Evolutionary conservation across 192 early-diverging fungal genomes (phyloP), one percentile per base, ranked within the genome.

Genomic region (Coemansia sp.): DNA sequence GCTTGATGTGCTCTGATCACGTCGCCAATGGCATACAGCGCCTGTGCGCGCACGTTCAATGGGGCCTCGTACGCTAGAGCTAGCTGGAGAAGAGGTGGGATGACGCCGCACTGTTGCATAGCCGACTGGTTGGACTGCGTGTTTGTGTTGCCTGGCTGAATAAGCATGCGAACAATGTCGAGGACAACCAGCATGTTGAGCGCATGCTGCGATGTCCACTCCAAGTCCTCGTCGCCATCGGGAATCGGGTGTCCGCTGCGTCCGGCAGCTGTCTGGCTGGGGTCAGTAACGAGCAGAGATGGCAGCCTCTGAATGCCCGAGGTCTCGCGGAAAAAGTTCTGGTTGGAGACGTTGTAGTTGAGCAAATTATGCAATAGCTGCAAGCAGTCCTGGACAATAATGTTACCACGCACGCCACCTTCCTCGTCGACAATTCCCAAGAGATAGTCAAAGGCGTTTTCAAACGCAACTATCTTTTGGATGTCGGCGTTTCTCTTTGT

Each of bases 401-500:
- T 93, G 60, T 97, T 97, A 16, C 94, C 95, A 20, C 91, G 90
- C 24, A 92, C 90, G 8, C 91, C 94, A 35, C 93, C 95, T 68
- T 98, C 95, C 34, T 94, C 93, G 55, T 89, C 71, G 62, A 97
- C 91, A 53, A 98, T 93, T 2, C 83, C 84, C 57, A 99, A 79
- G 21, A 99, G 79, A 9, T 90, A 84, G 60, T 99, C 97, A 81
- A 99, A 99, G 5, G 95, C 94, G 66, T 93, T 96, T 62, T 98
- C 93, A 82, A 99, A 99, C 13, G 97, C 96, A 51, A 99, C 92
- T 65, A 99, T 94, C 84, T 99, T 98, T 83, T 99, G 97, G 24
- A 99, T 91, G 60, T 98, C 96, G 9, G 94, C 91, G 76, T 96
- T 96, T 42, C 83, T 87, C 56, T 92, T 86, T n/a, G 95, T 96